Conservation (phyloP, 2,329 filamentous ascomycete genomes). For the Eurotiales sp. region DNA sequence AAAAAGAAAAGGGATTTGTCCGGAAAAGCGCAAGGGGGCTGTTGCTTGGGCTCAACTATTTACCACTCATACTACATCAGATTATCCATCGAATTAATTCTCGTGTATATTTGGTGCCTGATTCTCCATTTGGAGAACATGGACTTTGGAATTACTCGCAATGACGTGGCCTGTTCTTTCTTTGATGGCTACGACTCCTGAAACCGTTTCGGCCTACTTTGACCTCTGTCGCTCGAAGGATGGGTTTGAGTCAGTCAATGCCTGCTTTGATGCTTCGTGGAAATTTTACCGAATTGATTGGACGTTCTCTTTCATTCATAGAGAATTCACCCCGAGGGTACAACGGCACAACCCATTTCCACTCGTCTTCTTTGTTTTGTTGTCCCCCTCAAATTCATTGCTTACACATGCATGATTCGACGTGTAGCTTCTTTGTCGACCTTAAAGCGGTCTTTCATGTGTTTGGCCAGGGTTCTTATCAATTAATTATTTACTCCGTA, state of each 20-base stretch:
- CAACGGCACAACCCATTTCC: background rate
- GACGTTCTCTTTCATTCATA: background rate
- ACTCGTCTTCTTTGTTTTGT: constrained; percentile 1
- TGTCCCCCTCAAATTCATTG: background rate
- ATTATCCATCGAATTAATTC: background rate
- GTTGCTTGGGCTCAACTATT: background rate
- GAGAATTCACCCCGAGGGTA: background rate
- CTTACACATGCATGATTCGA: background rate
- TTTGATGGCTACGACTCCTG: no score
- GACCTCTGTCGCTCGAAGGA: no score
- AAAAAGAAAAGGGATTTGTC: background rate
- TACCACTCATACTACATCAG: no score
- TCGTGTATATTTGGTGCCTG: background rate
- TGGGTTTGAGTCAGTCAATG: background rate
- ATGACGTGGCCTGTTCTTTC: background rate
- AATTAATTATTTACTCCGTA: background rate
- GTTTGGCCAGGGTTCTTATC: background rate
- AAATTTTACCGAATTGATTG: background rate
- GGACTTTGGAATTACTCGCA: no score
- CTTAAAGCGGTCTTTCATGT: constrained; percentile 1
- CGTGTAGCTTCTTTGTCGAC: background rate
- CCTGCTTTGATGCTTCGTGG: background rate
- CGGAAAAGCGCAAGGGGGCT: background rate
- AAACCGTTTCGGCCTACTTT: no score
- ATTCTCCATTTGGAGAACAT: background rate